These are phyloP conservation scores for Podospora pseudopauciseta DNA, from an alignment of 495 filamentous ascomycete genomes.

Conservation along the genomic window DNA sequence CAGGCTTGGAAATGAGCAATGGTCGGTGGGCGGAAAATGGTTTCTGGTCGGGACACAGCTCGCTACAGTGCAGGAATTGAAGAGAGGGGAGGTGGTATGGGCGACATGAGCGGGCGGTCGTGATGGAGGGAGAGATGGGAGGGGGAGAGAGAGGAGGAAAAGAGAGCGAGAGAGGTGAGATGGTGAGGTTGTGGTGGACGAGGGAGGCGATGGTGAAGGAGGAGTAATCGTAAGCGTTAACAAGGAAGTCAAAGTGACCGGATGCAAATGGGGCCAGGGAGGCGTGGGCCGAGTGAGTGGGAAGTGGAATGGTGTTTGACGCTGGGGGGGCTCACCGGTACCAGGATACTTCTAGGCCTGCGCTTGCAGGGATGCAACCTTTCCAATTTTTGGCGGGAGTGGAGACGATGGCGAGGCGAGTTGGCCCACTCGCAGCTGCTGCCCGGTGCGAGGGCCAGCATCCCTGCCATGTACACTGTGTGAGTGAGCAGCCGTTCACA, in stretches of 20 bases:
- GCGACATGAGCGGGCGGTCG: no score
- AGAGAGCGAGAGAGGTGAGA: conserved; percentile 2
- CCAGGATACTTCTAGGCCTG: conserved; percentile 15
- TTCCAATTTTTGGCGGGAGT: conserved; percentile 14
- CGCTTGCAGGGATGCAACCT: conserved; percentile 18
- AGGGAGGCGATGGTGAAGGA: conserved; percentile 10
- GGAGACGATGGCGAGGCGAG: conserved; percentile 19
- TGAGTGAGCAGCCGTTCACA: conserved; percentile 6
- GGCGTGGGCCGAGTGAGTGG: conserved; percentile 15
- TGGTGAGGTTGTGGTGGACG: neutral
- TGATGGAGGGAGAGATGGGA: conserved; percentile 9
- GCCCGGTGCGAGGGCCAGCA: conserved; percentile 5
- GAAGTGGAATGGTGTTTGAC: neutral
- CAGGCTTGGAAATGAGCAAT: neutral
- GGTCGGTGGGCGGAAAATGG: neutral
- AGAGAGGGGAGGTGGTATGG: neutral
- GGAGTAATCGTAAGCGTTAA: conserved; percentile 11
- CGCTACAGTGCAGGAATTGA: neutral
- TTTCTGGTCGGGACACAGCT: neutral
- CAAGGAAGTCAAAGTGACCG: conserved; percentile 10
- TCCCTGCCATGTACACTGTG: conserved; percentile 14
- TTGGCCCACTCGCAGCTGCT: neutral
- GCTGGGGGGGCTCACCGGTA: conserved; percentile 3
- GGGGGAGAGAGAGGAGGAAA: conserved; percentile 1
- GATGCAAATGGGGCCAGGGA: conserved; percentile 13